Percentiles rank a stretch among this genome's conserved stretches.
Conservation (phyloP, 2,329 filamentous ascomycete species). For the Hymenoscyphus scutula region DNA sequence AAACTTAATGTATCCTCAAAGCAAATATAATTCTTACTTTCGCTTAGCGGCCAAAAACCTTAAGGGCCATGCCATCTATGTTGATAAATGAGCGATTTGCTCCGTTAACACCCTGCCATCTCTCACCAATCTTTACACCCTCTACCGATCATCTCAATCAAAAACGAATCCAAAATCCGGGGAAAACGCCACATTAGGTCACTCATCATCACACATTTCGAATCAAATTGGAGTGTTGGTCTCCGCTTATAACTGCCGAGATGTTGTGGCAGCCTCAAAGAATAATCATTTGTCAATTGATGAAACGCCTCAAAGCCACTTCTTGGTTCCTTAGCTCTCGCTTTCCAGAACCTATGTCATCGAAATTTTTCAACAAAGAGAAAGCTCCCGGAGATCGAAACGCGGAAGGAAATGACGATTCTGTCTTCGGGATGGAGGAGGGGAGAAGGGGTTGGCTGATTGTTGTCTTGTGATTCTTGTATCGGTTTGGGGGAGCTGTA, state of each 20-base stretch:
- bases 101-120: no score
- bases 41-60: no score
- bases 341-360: not conserved
- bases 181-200: not conserved
- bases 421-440: not conserved
- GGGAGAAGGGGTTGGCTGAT: not conserved
- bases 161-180: not conserved
- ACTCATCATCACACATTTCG: not conserved
- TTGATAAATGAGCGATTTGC: no score
- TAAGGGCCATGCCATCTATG: no score
- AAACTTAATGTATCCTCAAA: no score
- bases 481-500: not conserved
- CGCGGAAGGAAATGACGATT: no score
- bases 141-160: not conserved
- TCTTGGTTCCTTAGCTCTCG: not conserved
- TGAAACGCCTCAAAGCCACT: not conserved
- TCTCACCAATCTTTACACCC: no score
- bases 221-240: not conserved
- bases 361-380: not conserved
- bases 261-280: not conserved
- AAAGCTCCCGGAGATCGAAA: not conserved
- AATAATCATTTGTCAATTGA: not conserved
- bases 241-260: not conserved
- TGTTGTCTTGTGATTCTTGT: not conserved
- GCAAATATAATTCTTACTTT: no score